These are phyloP conservation scores for Didymella arachidicola DNA, from an alignment of 2,329 filamentous ascomycete species.

Conservation along the genomic window DNA sequence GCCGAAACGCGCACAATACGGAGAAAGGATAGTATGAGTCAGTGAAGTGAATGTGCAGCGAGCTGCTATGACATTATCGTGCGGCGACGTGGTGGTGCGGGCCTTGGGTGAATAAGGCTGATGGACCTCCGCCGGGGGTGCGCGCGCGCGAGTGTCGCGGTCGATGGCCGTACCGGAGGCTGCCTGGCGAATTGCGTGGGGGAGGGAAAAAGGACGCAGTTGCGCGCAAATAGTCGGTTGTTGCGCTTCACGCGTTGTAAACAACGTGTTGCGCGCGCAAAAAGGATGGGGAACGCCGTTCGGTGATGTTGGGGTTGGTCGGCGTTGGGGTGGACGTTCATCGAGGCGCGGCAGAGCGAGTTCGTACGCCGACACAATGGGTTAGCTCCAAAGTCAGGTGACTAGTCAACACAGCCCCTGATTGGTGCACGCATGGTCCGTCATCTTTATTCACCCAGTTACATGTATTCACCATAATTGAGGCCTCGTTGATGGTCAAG, in stretches of 20 bases:
- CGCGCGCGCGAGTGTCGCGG: conserved; percentile 45
- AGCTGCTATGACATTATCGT: conserved; percentile 49
- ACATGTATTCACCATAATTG: conserved; percentile 12
- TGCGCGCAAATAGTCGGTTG: conserved; percentile 36
- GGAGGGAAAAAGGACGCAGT: conserved; percentile 32
- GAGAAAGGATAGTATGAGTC: conserved; percentile 38
- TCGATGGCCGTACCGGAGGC: conserved; percentile 27
- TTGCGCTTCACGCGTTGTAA: conserved; percentile 44
- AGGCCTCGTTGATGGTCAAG: conserved; percentile 8
- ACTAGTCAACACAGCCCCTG: conserved; percentile 6
- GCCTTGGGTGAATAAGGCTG: conserved; percentile 40
- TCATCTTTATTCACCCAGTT: not conserved
- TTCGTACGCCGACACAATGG: conserved; percentile 1
- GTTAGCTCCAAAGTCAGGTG: conserved; percentile 32
- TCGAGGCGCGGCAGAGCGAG: conserved; percentile 22
- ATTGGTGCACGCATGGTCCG: conserved; percentile 7
- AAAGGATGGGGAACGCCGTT: conserved; percentile 47
- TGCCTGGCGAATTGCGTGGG: conserved; percentile 40
- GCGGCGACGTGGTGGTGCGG: conserved; percentile 38
- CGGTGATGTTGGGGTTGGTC: conserved; percentile 42
- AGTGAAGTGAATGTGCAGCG: conserved; percentile 33
- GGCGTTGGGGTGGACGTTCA: conserved; percentile 34
- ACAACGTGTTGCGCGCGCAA: conserved; percentile 47
- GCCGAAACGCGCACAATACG: conserved; percentile 31
- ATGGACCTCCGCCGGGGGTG: conserved; percentile 43